Percentiles rank a stretch among this genome's conserved stretches.
These are phyloP conservation scores for Pichia nanzhaoensis DNA, from an alignment of 805 yeast genomes.

Conservation along the genomic window DNA sequence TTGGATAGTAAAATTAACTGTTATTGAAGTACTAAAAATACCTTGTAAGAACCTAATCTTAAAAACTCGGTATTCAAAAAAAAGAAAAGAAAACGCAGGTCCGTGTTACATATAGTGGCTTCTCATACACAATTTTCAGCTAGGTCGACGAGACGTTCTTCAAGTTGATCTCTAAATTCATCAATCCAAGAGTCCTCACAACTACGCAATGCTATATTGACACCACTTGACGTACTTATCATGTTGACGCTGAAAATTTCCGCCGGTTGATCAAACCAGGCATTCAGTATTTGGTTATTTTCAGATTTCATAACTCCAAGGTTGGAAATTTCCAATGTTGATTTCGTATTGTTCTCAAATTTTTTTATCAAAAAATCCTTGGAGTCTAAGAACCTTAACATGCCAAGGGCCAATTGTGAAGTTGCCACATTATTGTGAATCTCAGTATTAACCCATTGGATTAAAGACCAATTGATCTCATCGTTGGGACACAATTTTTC, in stretches of 20 bases:
- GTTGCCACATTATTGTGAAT: conserved; percentile 3
- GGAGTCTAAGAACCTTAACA: conserved; percentile 8
- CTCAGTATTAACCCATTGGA: background rate
- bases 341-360: conserved; percentile 10
- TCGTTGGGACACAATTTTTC: conserved; percentile 5
- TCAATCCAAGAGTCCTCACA: conserved; percentile 3
- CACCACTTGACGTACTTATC: conserved; percentile 9
- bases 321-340: conserved; percentile 11
- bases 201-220: conserved; percentile 3
- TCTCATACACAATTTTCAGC: background rate
- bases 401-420: conserved; percentile 6
- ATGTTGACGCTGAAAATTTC: conserved; percentile 9
- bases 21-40: no score
- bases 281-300: background rate
- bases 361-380: conserved; percentile 4
- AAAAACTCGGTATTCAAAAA: no score
- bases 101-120: no score
- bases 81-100: no score
- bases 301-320: conserved; percentile 1
- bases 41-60: no score
- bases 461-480: conserved; percentile 8
- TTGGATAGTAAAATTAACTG: no score
- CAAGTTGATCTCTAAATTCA: conserved; percentile 1
- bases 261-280: conserved; percentile 13
- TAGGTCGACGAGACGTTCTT: background rate